These are phyloP conservation scores for Perkinsus chesapeaki DNA, from an alignment of 169 alveolate species.

Conservation along the genomic window DNA sequence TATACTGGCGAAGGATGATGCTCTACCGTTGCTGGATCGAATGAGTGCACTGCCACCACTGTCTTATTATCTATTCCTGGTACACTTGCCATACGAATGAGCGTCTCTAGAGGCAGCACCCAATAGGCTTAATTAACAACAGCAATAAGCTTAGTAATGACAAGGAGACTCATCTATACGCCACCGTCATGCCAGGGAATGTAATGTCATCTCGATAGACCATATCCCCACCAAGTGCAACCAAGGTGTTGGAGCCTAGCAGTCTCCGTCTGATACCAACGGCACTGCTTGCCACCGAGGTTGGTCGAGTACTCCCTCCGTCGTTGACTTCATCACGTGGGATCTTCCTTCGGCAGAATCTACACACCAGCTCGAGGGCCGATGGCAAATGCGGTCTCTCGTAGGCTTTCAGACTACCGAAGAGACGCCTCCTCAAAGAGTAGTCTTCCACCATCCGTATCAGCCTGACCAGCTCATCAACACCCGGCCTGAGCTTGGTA, in stretches of 20 bases:
- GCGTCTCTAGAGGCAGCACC: no score
- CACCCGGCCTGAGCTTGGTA: background rate
- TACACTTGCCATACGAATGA: background rate
- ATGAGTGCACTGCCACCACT: background rate
- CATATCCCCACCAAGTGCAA: no score
- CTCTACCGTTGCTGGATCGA: background rate
- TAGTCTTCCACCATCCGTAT: background rate
- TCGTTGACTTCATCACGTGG: background rate
- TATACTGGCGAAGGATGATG: background rate
- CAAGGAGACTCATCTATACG: no score
- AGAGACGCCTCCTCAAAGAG: background rate
- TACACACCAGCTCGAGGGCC: background rate
- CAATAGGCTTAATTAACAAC: no score
- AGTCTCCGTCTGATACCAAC: background rate
- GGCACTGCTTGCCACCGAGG: background rate
- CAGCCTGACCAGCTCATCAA: background rate
- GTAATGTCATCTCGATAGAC: no score
- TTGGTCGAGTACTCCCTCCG: background rate
- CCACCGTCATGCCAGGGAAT: no score
- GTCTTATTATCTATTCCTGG: background rate
- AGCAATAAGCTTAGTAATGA: no score
- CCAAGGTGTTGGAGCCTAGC: background rate
- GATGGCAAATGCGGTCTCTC: background rate
- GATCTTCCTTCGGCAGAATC: background rate
- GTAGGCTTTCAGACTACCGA: background rate